phyloP scores from a whole-genome alignment of 257 asterid genomes.

The Cordia subcordata region DNA sequence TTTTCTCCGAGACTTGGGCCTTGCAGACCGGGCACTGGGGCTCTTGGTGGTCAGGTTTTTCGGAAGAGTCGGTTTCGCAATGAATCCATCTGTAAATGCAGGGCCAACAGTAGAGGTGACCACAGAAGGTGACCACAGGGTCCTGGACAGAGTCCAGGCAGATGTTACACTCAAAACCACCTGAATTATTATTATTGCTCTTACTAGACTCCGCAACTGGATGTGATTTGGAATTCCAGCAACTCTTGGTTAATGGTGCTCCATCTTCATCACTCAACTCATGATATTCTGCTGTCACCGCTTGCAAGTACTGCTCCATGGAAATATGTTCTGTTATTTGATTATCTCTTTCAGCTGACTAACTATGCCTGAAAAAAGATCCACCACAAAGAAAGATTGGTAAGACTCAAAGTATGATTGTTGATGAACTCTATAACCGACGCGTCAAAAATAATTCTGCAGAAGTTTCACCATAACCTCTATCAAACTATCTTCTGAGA shows the following conservation, averaged over 20 bases:
- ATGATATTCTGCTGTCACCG: constrained; percentile 12
- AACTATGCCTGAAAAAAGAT: too few relatives aligned
- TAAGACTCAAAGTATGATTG: too few relatives aligned
- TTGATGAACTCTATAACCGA: too few relatives aligned
- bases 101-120: constrained; percentile 89
- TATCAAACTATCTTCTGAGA: too few relatives aligned
- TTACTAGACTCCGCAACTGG: constrained; percentile 13
- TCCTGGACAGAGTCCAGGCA: constrained; percentile 66
- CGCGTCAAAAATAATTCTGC: too few relatives aligned
- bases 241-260: constrained; percentile 15
- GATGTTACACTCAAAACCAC: constrained; percentile 70
- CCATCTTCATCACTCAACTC: constrained; percentile 11
- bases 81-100: constrained; percentile 79
- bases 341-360: too few relatives aligned
- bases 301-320: constrained; percentile 41
- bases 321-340: background rate
- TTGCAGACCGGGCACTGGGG: constrained; percentile 85
- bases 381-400: too few relatives aligned
- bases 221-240: constrained; percentile 23
- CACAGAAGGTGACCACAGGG: constrained; percentile 75
- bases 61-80: constrained; percentile 22
- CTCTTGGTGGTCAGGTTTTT: constrained; percentile 25
- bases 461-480: too few relatives aligned
- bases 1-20: constrained; percentile 44
- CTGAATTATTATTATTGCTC: constrained; percentile 9